Base-by-base conservation (phyloP, 129 eudicot species). In the Deinandra increscens region DNA sequence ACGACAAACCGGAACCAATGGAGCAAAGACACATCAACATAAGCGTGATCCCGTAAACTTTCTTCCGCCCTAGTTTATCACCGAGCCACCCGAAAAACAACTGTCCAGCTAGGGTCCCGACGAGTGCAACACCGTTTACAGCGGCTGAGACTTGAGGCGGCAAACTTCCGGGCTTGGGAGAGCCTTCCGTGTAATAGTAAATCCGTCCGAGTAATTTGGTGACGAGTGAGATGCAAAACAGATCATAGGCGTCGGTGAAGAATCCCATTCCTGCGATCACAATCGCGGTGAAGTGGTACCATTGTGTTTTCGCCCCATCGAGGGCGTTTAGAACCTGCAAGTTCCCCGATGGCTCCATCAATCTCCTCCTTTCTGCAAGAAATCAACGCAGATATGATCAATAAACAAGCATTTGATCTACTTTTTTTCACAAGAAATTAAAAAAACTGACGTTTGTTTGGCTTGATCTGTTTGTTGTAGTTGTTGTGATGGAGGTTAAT, bases 201-300 rank as follows among this genome's bases (percentile, higher is more conserved):
- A 81, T 84, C 4, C 89, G 79, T 14, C 89, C 89, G 0, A 84
- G 75, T 38, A 84, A 36, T 74, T 84, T 84, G 6, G 89, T 84
- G 37, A 84, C 89, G 3, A 84, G 71, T 2, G 89, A 84, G 46
- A 84, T 84, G 70, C 89, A 84, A 26, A 84, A 84, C 0, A 84
- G 81, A 60, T 84, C 89, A 15, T 84, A 84, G 5, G 89, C 89
- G 18, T 84, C 89, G 0, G 89, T 81, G 66, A 84, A 84, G 76
- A 84, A 84, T 1, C 89, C 89, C 89, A 84, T 84, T 38, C 89
- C 89, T 1, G 89, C 89, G 17, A 84, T 75, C 5, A 84, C 80
- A 14, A 84, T 84, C 15, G 89, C 86, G n/a, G 89, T 84, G 78
- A 84, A 84, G 71, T 84, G 89, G 50, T 84, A 84, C 88, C 85